Conservation (phyloP, 2,329 filamentous ascomycete genomes). For the Penicillium freii region DNA sequence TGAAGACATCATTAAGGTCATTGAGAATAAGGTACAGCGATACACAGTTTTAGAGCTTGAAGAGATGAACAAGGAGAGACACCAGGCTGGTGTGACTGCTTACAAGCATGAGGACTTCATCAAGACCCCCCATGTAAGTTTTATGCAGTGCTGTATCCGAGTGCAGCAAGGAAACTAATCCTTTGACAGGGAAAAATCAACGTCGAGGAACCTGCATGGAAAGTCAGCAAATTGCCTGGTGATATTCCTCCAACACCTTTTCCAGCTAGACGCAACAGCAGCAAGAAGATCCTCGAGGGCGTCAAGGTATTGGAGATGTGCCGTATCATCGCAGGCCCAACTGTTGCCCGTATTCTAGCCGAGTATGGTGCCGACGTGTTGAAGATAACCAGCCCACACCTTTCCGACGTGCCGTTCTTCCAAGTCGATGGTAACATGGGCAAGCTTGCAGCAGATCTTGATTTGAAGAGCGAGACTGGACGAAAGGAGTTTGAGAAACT, state of each 20-base stretch:
- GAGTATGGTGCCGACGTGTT: slow-evolving; percentile 74
- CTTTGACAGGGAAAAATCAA: slow-evolving; percentile 32
- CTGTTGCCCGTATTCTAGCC: slow-evolving; percentile 67
- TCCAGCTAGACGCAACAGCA: slow-evolving; percentile 32
- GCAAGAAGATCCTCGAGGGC: slow-evolving; percentile 50
- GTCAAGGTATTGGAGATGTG: slow-evolving; percentile 73
- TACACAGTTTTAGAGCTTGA: slow-evolving; percentile 58
- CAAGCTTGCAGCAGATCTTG: slow-evolving; percentile 65
- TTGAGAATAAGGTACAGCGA: slow-evolving; percentile 58
- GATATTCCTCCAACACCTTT: slow-evolving; percentile 29
- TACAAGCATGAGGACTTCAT: slow-evolving; percentile 61
- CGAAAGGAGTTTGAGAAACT: slow-evolving; percentile 59
- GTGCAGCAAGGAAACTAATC: neutral
- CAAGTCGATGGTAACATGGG: slow-evolving; percentile 72
- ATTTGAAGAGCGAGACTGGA: slow-evolving; percentile 58
- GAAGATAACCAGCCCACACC: slow-evolving; percentile 65
- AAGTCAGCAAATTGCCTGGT: slow-evolving; percentile 32
- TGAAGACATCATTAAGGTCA: slow-evolving; percentile 56
- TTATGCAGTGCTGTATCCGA: neutral
- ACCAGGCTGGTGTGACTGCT: slow-evolving; percentile 61
- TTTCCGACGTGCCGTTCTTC: slow-evolving; percentile 71
- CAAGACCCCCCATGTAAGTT: slow-evolving; percentile 53
- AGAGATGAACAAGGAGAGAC: slow-evolving; percentile 53
- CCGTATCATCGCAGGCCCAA: slow-evolving; percentile 73
- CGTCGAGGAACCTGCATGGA: slow-evolving; percentile 38